phyloP scores from a whole-genome alignment of 2,329 filamentous ascomycete genomes.

The Diaporthe humulicola region DNA sequence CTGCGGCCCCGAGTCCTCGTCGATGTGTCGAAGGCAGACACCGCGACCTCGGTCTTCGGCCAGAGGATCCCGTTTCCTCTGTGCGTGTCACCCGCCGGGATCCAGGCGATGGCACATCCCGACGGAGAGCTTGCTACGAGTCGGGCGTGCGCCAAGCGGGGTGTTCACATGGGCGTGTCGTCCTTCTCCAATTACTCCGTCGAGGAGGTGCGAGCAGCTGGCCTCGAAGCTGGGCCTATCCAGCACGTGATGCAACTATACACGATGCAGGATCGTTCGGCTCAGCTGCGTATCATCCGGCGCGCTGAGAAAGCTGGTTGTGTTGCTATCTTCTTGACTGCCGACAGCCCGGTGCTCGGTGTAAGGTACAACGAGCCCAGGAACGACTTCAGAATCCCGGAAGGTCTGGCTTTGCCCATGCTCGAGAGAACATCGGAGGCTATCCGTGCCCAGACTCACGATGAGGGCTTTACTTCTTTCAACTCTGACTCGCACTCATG shows the following conservation, averaged over 20 bases:
- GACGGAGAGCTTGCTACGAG: slow-evolving; percentile 66
- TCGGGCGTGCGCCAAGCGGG: slow-evolving; percentile 57
- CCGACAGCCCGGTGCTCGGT: slow-evolving; percentile 69
- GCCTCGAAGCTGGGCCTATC: slow-evolving; percentile 44
- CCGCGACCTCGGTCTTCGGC: slow-evolving; percentile 59
- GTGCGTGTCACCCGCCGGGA: slow-evolving; percentile 66
- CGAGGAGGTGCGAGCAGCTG: slow-evolving; percentile 56
- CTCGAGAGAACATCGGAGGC: neutral
- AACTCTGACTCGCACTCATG: slow-evolving; percentile 72
- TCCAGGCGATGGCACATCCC: slow-evolving; percentile 64
- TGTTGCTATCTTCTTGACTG: slow-evolving; percentile 69
- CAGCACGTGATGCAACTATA: slow-evolving; percentile 67
- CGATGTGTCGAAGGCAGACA: slow-evolving; percentile 54
- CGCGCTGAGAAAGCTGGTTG: slow-evolving; percentile 61
- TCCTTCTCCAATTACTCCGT: slow-evolving; percentile 59
- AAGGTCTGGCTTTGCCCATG: slow-evolving; percentile 29
- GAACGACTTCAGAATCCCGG: slow-evolving; percentile 24
- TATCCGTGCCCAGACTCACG: neutral
- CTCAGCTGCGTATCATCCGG: slow-evolving; percentile 56
- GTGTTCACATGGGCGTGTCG: slow-evolving; percentile 62
- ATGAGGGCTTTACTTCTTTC: slow-evolving; percentile 56
- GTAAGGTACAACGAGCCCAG: slow-evolving; percentile 58
- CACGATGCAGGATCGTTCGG: slow-evolving; percentile 64
- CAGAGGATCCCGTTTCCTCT: slow-evolving; percentile 62
- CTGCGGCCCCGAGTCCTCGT: slow-evolving; percentile 60